phyloP scores from a whole-genome alignment of 371 early-diverging fungal species.

The Apophysomyces elegans region DNA sequence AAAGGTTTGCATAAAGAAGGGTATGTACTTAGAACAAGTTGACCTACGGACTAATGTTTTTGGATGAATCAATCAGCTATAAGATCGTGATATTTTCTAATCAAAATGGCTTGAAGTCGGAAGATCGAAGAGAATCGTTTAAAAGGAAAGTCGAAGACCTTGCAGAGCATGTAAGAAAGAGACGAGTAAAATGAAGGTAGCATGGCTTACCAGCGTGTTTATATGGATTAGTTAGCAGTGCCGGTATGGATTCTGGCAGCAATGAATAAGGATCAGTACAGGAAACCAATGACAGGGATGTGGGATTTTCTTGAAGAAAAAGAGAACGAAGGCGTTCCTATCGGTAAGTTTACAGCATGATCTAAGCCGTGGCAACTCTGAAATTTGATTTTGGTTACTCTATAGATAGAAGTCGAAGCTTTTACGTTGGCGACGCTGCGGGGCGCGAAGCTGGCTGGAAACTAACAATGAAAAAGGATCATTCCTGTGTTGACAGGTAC shows the following conservation, averaged over 20 bases:
- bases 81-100: constrained; percentile 78
- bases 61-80: constrained; percentile 45
- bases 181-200: constrained; percentile 13
- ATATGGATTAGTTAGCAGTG: constrained; percentile 22
- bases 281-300: constrained; percentile 89
- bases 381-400: background rate
- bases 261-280: constrained; percentile 65
- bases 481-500: constrained; percentile 77
- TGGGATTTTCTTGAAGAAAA: constrained; percentile 69
- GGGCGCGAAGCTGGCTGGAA: constrained; percentile 77
- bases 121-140: constrained; percentile 51
- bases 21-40: constrained; percentile 31
- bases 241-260: constrained; percentile 71
- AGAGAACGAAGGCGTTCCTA: constrained; percentile 45
- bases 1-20: constrained; percentile 61
- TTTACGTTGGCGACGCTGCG: constrained; percentile 93
- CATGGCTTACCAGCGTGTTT: constrained; percentile 32
- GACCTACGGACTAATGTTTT: background rate
- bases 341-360: constrained; percentile 33
- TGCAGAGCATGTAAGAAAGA: constrained; percentile 28
- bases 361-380: background rate
- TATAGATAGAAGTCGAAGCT: constrained; percentile 58
- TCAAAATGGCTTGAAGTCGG: constrained; percentile 61
- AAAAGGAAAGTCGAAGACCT: constrained; percentile 57
- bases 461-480: constrained; percentile 65